Conservation (phyloP, 2,329 filamentous ascomycete species). For the Tolypocladium amazonense region DNA sequence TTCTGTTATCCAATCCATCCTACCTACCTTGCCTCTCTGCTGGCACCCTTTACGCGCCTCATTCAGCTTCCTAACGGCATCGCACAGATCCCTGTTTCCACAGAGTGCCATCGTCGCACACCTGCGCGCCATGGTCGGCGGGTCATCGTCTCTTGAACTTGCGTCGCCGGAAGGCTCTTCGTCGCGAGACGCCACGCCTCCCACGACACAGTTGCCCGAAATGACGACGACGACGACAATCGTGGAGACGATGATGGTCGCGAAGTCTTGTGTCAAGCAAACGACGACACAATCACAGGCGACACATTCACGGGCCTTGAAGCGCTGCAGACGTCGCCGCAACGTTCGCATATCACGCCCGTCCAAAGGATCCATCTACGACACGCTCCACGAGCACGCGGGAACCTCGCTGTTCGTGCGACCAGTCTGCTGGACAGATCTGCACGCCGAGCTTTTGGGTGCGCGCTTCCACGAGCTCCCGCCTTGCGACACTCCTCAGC, state of each 20-base stretch:
- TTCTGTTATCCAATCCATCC: too few relatives aligned
- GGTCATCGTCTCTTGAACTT: conserved; percentile 7
- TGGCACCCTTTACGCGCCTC: neutral
- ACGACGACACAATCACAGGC: neutral
- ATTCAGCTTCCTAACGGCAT: neutral
- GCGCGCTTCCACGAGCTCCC: conserved; percentile 33
- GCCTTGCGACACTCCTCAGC: conserved; percentile 29
- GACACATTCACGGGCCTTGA: neutral
- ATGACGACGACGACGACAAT: conserved; percentile 11
- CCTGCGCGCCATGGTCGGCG: conserved; percentile 17
- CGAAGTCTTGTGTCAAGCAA: neutral
- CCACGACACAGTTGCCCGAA: conserved; percentile 13
- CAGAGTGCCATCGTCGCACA: conserved; percentile 16
- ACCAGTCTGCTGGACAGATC: conserved; percentile 46
- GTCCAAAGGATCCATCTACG: conserved; percentile 38
- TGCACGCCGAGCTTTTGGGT: conserved; percentile 36
- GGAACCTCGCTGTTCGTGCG: conserved; percentile 37
- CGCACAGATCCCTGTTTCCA: conserved; percentile 9
- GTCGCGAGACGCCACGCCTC: conserved; percentile 11
- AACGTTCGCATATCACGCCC: conserved; percentile 23
- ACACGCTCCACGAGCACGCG: conserved; percentile 37
- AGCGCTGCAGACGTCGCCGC: neutral
- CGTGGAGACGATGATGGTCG: conserved; percentile 8
- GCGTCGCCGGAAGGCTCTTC: neutral
- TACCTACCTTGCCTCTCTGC: neutral